Base-by-base conservation (phyloP, 306 rosid species). In the Amphicarpaea edgeworthii region DNA sequence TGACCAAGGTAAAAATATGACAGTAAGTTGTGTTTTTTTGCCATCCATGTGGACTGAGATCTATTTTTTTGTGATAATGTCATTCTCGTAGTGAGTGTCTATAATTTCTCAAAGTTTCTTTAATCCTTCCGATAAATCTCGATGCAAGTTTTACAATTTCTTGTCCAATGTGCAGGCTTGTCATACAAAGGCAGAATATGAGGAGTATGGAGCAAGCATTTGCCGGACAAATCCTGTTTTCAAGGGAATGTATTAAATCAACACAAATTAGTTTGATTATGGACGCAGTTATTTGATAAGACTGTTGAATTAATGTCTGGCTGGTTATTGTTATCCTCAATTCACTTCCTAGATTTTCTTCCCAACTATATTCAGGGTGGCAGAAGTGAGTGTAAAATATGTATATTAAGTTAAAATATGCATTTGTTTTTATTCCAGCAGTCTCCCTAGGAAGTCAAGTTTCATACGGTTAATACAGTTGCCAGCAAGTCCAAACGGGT, bases 201-300 rank as follows among this genome's bases (percentile, higher is more conserved):
- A 95, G 63, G 99, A 95, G 80, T 73, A 90, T 28, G 99, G 99
- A 66, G 99, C 98, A 21, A 90, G 99, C 87, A 95, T 95, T 76
- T 95, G 99, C 79, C 89, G 99, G 43, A 89, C 98, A 51, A 95
- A 95, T 86, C 99, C 99, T 38, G 96, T 95, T 83, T 95, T 95
- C 92, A 95, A 92, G 89, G 99, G 99, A 45, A 95, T 95, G 99
- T 95, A 92, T 68, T 95, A 86, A 89, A 68, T 83, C 85, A 21
- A 73, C 57, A 80, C 40, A 15, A 78, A 77, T 83, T 60, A 73
- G 80, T 45, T 45, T 42, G 61, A 70, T 82, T 45, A 7, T 19
- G 30, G 60, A 72, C 2, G 75, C 85, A 72, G 64, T 43, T 58
- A 80, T 72, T 79, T 41, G 79, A 68, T 74, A 2, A 30, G 42